A percentile compares a stretch with the other conserved stretches of the same genome.
These are phyloP conservation scores for Aspergillus aculeatus DNA, from an alignment of 2,329 filamentous ascomycete species.

Conservation along the genomic window DNA sequence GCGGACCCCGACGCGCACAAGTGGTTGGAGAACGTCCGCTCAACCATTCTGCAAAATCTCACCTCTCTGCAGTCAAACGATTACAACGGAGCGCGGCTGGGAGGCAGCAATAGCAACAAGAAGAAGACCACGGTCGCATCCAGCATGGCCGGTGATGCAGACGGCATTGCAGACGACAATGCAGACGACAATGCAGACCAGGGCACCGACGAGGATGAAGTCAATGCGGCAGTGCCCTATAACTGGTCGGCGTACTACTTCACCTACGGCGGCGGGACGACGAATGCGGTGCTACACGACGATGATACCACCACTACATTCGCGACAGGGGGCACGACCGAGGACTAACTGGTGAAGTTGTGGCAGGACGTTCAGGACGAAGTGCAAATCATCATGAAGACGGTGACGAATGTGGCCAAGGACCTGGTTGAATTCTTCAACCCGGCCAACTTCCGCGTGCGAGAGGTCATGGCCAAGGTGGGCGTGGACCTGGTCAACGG, in stretches of 20 bases:
- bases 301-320: neutral
- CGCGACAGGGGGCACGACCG: neutral
- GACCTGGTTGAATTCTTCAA: no score
- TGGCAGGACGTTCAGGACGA: no score
- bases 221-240: neutral
- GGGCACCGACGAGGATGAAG: neutral
- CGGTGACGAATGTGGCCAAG: no score
- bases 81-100: neutral
- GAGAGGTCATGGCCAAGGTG: no score
- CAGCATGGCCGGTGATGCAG: neutral
- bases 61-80: neutral
- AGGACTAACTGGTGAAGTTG: neutral
- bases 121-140: neutral
- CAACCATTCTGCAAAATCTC: neutral
- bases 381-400: no score
- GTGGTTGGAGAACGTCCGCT: neutral
- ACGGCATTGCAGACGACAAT: no score
- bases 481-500: no score
- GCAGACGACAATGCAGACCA: no score
- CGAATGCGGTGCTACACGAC: neutral
- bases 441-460: no score
- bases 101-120: neutral
- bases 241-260: neutral
- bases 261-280: neutral
- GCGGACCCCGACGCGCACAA: neutral